These are phyloP conservation scores for Phalaenopsis hybrid DNA, from an alignment of 116 monocot genomes.

Conservation along the genomic window DNA sequence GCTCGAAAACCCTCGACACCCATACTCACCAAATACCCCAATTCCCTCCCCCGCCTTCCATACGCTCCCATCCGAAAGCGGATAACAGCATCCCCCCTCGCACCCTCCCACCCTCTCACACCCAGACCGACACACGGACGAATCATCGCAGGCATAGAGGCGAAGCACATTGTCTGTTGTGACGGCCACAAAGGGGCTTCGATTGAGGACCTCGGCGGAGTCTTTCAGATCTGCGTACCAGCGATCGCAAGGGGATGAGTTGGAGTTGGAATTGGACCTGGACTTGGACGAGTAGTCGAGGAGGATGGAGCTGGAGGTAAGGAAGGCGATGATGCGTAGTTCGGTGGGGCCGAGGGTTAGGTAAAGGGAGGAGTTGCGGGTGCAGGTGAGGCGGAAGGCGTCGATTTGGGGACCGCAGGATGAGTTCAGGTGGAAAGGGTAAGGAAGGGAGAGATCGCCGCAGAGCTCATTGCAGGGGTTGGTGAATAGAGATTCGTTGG, in stretches of 20 bases:
- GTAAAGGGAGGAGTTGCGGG: slow-evolving; percentile 14
- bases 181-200: slow-evolving; percentile 37
- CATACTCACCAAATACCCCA: slow-evolving; percentile 48
- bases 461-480: slow-evolving; percentile 49
- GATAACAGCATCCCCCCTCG: slow-evolving; percentile 62
- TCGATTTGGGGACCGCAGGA: slow-evolving; percentile 36
- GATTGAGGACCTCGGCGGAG: slow-evolving; percentile 7
- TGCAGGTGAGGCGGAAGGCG: slow-evolving; percentile 56
- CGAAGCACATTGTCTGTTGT: slow-evolving; percentile 57
- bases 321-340: slow-evolving; percentile 52
- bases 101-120: slow-evolving; percentile 24
- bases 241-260: slow-evolving; percentile 21
- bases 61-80: slow-evolving; percentile 63
- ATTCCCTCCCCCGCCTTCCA: slow-evolving; percentile 65
- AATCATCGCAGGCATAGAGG: slow-evolving; percentile 85
- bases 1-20: slow-evolving; percentile 86
- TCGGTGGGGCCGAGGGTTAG: slow-evolving; percentile 22
- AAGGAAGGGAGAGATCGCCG: slow-evolving; percentile 45
- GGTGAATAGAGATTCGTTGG: slow-evolving; percentile 8
- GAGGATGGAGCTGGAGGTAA: slow-evolving; percentile 48
- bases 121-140: slow-evolving; percentile 51
- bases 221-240: slow-evolving; percentile 28
- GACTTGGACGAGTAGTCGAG: slow-evolving; percentile 45
- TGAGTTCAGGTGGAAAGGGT: slow-evolving; percentile 65
- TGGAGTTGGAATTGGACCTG: slow-evolving; percentile 10